Evolutionary conservation across 306 rosid genomes (phyloP), one percentile per base, ranked within the genome.

Genomic region (Inga leiocalycina): DNA sequence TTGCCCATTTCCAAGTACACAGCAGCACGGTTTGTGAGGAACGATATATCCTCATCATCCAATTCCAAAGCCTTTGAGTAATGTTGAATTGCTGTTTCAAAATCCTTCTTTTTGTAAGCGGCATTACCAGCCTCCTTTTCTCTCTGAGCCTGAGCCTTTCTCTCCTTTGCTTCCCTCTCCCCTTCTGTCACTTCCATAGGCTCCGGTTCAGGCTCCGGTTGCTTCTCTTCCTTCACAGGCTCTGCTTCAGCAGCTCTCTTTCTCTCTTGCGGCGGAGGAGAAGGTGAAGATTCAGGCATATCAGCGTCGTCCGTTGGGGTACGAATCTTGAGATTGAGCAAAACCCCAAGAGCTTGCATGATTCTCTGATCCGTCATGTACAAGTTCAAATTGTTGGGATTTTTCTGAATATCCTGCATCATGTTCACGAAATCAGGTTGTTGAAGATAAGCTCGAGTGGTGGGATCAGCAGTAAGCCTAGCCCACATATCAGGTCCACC

Each of bases 401-500:
- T 90, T 66, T 68, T 87, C 88, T 96, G 99, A 82, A 96, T 91
- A 70, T 96, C 99, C 87, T 91, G 92, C 99, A 96, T 96, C 94
- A 91, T 92, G 64, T 81, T 86, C 45, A 96, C 88, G 76, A 96
- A 96, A 87, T 96, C 99, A 0, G 99, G 98, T 52, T 93, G 97
- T 52, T 92, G 94, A 52, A 96, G 90, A 70, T 43, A 96, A 17
- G 32, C 88, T 87, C 99, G 84, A 46, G 99, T 96, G 3, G 87
- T 78, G 27, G 95, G 93, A 80, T 96, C 99, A 17, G 98, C 93
- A 1, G 99, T 92, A 19, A 96, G 97, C 83, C 87, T 90, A 13
- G 98, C 88, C 99, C 99, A 94, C 99, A 96, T 92, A 93, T 96
- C 97, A 1, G 99, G 99, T 2, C 99, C 99, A 2, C 94, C 82